Evolutionary conservation across 805 yeast species (phyloP).

Genomic region (Candida stauntonica): DNA sequence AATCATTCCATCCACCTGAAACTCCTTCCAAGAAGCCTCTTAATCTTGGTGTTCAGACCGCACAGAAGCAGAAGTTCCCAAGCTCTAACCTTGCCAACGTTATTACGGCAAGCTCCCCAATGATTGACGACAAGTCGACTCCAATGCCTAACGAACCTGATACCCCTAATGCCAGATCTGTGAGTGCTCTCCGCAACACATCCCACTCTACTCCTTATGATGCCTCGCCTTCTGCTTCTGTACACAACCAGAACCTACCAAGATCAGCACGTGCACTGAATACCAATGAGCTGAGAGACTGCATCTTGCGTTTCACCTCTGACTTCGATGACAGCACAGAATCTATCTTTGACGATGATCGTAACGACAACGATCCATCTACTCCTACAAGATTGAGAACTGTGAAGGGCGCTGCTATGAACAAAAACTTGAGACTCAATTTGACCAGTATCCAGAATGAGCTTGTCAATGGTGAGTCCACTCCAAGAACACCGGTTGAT

Average conservation of each 20-base stretch:
- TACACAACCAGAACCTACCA: conserved; percentile 11
- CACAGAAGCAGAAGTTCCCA: conserved; percentile 19
- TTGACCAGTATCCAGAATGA: conserved; percentile 7
- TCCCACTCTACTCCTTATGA: conserved; percentile 16
- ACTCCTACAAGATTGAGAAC: conserved; percentile 38
- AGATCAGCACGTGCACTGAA: conserved; percentile 31
- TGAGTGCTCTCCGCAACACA: conserved; percentile 6
- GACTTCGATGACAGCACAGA: conserved; percentile 37
- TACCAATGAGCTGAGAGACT: conserved; percentile 37
- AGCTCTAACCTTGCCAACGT: conserved; percentile 28
- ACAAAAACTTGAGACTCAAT: conserved; percentile 11
- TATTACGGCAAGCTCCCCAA: conserved; percentile 28
- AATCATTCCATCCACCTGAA: conserved; percentile 46
- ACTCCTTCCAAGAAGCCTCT: conserved; percentile 56
- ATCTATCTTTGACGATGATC: conserved; percentile 25
- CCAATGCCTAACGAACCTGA: conserved; percentile 20
- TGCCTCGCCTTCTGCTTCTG: conserved; percentile 19
- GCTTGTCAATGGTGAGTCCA: conserved; percentile 1
- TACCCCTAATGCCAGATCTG: conserved; percentile 6
- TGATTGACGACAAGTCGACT: conserved; percentile 26
- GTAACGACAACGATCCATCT: conserved; percentile 32
- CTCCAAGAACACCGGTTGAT: conserved; percentile 30
- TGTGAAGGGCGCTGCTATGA: conserved; percentile 15
- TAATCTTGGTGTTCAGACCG: conserved; percentile 13
- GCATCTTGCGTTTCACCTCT: conserved; percentile 35